phyloP scores from a whole-genome alignment of 345 rosid species.

The Gynandropsis gynandra region DNA sequence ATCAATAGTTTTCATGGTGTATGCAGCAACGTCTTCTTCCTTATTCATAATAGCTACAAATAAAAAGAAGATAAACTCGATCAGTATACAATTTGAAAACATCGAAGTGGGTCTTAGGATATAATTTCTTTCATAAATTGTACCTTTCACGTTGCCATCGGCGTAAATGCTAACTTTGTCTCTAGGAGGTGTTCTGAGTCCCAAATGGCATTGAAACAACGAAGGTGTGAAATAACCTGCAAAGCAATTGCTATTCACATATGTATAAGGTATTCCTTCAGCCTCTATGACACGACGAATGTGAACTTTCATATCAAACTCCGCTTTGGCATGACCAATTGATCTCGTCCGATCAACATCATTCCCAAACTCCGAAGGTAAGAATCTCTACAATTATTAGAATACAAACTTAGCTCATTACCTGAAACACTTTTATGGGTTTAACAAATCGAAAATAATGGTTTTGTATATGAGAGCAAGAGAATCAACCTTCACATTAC shows the following conservation, averaged over 20 bases:
- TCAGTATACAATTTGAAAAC: too few species aligned
- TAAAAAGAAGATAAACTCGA: background rate
- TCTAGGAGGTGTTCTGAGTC: constrained; percentile 43
- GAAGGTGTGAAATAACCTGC: constrained; percentile 36
- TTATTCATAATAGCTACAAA: constrained; percentile 37
- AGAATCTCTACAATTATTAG: constrained; percentile 39
- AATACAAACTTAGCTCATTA: background rate
- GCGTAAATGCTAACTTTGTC: constrained; percentile 45
- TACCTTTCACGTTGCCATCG: constrained; percentile 50
- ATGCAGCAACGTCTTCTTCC: constrained; percentile 40
- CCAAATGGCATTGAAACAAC: constrained; percentile 36
- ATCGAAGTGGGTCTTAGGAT: too few species aligned
- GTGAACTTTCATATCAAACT: constrained; percentile 38
- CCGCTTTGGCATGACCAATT: constrained; percentile 38
- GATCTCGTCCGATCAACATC: constrained; percentile 52
- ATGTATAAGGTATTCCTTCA: constrained; percentile 48
- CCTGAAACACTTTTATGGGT: background rate
- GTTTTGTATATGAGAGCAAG: background rate
- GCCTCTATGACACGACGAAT: constrained; percentile 54
- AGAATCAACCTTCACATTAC: constrained; percentile 60
- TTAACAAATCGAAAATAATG: background rate
- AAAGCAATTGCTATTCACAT: constrained; percentile 46
- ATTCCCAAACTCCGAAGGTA: constrained; percentile 61
- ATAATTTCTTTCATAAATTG: background rate
- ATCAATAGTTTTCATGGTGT: constrained; percentile 39